phyloP scores from a whole-genome alignment of 352 stramenopile species.

The Phytophthora agathidicida region DNA sequence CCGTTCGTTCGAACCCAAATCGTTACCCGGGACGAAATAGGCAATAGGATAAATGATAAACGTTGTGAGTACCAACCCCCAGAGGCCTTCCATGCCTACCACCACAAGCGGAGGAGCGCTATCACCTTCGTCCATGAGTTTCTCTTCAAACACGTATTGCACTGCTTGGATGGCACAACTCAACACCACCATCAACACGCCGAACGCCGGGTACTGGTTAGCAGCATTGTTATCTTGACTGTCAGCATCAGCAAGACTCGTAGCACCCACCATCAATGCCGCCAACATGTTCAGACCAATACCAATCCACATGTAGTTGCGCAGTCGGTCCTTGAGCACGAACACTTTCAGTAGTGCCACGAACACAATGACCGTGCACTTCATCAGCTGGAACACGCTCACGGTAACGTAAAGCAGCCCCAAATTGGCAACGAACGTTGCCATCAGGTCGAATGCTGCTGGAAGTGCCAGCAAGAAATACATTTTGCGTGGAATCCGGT shows the following conservation, averaged over 20 bases:
- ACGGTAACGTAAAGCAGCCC: slow-evolving; percentile 93
- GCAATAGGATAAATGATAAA: slow-evolving; percentile 95
- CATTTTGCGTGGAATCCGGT: slow-evolving; percentile 89
- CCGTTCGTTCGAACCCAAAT: slow-evolving; percentile 95
- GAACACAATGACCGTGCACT: slow-evolving; percentile 96
- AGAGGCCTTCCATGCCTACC: slow-evolving; percentile 96
- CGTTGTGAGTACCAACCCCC: slow-evolving; percentile 94
- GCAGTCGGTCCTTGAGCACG: slow-evolving; percentile 90
- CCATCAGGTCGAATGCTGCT: slow-evolving; percentile 92
- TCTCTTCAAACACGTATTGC: slow-evolving; percentile 98
- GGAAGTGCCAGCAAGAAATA: slow-evolving; percentile 95
- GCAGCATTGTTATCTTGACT: slow-evolving; percentile 65
- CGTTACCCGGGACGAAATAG: slow-evolving; percentile 90
- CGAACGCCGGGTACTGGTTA: slow-evolving; percentile 82
- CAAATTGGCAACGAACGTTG: slow-evolving; percentile 95
- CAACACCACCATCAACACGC: slow-evolving; percentile 94
- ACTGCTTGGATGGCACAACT: slow-evolving; percentile 95
- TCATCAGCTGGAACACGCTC: slow-evolving; percentile 90
- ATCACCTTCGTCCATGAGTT: slow-evolving; percentile 95
- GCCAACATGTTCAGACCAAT: slow-evolving; percentile 95
- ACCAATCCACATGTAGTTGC: slow-evolving; percentile 97
- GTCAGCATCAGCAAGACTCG: slow-evolving; percentile 88
- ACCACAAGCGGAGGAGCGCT: slow-evolving; percentile 93
- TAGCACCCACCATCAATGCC: slow-evolving; percentile 93
- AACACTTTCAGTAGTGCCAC: slow-evolving; percentile 97